Evolutionary conservation across 1,139 yeast species (phyloP).

Genomic region (Taphrina confusa): DNA sequence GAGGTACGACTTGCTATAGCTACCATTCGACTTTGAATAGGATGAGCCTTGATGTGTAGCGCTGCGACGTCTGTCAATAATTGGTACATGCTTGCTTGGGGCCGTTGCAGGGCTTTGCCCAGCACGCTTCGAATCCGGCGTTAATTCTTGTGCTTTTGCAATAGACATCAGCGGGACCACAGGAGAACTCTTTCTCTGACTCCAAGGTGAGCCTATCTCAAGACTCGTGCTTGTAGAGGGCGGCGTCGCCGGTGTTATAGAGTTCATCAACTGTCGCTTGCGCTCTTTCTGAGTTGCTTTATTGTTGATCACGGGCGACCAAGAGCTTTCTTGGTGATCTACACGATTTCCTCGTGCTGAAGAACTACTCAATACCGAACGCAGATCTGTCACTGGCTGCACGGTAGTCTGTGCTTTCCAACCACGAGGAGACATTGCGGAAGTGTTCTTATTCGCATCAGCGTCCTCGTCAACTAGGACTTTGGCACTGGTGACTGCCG

Average conservation of each 20-base stretch:
- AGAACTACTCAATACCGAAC: slow-evolving; percentile 10
- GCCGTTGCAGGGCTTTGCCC: neutral
- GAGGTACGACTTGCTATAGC: slow-evolving; percentile 9
- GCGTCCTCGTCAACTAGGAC: neutral
- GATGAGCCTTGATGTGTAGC: neutral
- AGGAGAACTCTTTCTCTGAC: neutral
- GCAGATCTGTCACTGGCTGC: slow-evolving; percentile 10
- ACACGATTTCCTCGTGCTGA: neutral
- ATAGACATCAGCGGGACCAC: neutral
- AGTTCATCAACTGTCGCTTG: neutral
- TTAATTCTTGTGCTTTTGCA: neutral
- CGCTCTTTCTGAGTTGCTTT: slow-evolving; percentile 11
- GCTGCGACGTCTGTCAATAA: neutral
- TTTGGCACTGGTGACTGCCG: neutral
- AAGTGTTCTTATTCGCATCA: neutral
- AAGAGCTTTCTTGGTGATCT: neutral
- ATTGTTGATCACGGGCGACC: neutral
- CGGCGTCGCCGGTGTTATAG: no score
- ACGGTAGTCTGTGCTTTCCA: neutral
- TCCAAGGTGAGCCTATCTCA: neutral
- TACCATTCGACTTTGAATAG: neutral
- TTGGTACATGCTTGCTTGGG: neutral
- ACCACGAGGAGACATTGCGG: neutral
- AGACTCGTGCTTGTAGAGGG: neutral
- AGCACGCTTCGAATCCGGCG: neutral